phyloP scores from a whole-genome alignment of 768 basidiomycete species.

The Amanita exitialis region DNA sequence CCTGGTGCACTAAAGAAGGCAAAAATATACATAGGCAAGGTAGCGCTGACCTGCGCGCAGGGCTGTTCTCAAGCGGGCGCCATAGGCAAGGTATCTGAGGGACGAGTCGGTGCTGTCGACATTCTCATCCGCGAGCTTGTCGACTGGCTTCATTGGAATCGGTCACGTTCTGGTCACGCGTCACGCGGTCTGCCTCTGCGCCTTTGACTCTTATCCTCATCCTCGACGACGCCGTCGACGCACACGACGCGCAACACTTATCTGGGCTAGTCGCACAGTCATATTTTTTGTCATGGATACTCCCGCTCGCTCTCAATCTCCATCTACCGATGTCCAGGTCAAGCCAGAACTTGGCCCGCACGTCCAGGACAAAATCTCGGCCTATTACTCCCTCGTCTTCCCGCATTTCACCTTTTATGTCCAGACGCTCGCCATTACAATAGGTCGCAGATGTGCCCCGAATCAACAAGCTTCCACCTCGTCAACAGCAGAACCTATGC shows the following conservation, averaged over 20 bases:
- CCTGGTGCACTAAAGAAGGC: not conserved
- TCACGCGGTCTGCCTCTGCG: slow-evolving; percentile 18
- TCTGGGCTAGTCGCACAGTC: slow-evolving; percentile 9
- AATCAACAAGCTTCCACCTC: slow-evolving; percentile 37
- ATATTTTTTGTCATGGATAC: slow-evolving; percentile 26
- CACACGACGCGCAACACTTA: slow-evolving; percentile 12
- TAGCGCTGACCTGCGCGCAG: slow-evolving; percentile 62
- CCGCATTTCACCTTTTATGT: slow-evolving; percentile 95
- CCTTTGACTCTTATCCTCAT: not conserved
- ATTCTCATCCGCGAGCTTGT: slow-evolving; percentile 51
- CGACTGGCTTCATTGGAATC: slow-evolving; percentile 26
- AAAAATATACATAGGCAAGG: slow-evolving; percentile 59
- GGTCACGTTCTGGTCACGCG: slow-evolving; percentile 9
- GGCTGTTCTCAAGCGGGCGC: slow-evolving; percentile 67
- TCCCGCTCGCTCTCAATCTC: slow-evolving; percentile 31
- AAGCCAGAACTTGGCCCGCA: slow-evolving; percentile 24
- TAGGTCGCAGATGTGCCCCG: slow-evolving; percentile 80
- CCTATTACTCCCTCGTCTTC: slow-evolving; percentile 91
- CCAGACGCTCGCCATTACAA: slow-evolving; percentile 87
- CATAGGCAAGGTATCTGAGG: slow-evolving; percentile 67
- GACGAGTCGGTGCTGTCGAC: slow-evolving; percentile 60
- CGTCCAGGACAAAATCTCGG: slow-evolving; percentile 71
- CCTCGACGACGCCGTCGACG: too few species aligned
- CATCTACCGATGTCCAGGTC: slow-evolving; percentile 16
- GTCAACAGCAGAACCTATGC: slow-evolving; percentile 44